A percentile compares a stretch with the other conserved stretches of the same genome.
Conservation (phyloP, 2,329 filamentous ascomycete genomes). For the Paraphoma chrysanthemicola region DNA sequence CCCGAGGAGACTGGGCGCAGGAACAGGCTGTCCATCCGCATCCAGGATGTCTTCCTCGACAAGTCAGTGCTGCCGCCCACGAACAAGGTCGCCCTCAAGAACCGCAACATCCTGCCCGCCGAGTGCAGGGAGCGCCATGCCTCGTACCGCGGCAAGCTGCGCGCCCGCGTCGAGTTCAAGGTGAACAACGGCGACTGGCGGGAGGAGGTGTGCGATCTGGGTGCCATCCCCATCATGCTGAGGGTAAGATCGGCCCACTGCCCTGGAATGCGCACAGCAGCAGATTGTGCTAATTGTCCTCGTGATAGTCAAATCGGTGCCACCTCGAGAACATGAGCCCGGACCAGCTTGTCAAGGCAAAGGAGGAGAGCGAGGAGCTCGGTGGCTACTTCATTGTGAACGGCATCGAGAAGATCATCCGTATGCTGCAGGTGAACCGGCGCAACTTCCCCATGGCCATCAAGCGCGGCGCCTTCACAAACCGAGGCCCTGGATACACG, state of each 20-base stretch:
- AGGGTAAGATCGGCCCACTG: conserved; percentile 63
- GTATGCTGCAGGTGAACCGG: conserved; percentile 86
- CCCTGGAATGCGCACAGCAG: conserved; percentile 17
- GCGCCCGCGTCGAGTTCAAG: conserved; percentile 81
- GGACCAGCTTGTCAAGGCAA: conserved; percentile 78
- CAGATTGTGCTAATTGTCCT: conserved; percentile 28
- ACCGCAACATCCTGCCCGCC: conserved; percentile 85
- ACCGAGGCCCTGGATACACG: conserved; percentile 86
- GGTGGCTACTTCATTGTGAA: conserved; percentile 98
- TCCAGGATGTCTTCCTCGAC: conserved; percentile 82
- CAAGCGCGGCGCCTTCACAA: conserved; percentile 85
- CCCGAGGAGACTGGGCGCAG: conserved; percentile 65
- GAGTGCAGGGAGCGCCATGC: conserved; percentile 95
- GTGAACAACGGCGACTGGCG: conserved; percentile 87
- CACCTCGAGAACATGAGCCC: conserved; percentile 88
- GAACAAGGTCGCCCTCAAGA: conserved; percentile 81
- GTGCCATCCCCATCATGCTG: conserved; percentile 91
- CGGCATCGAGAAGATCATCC: conserved; percentile 95
- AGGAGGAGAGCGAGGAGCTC: conserved; percentile 95
- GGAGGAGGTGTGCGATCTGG: conserved; percentile 84
- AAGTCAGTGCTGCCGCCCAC: conserved; percentile 79
- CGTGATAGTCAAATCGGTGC: conserved; percentile 78
- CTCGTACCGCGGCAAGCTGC: conserved; percentile 87
- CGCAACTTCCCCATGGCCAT: conserved; percentile 97
- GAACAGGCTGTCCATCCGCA: conserved; percentile 79